A percentile compares a stretch with the other conserved stretches of the same genome.
phyloP scores from a whole-genome alignment of 208 protist genomes.

The Acanthamoeba quina region DNA sequence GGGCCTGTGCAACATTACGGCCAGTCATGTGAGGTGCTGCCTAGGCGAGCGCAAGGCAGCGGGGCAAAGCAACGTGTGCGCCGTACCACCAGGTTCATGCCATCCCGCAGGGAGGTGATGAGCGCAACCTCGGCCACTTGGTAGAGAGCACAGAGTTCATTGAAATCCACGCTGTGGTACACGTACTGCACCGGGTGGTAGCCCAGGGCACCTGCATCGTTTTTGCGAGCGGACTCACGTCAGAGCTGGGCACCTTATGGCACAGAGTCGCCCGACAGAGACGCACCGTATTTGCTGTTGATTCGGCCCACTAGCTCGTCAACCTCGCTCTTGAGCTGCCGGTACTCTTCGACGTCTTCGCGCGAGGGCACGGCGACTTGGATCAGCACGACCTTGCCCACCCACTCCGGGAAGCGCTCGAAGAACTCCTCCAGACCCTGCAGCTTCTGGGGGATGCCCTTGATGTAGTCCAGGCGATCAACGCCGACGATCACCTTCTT shows the following conservation, averaged over 20 bases:
- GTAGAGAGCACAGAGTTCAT: constrained; percentile 86
- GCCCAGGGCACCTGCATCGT: constrained; percentile 73
- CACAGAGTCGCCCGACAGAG: constrained; percentile 85
- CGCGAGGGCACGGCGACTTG: constrained; percentile 91
- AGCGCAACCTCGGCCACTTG: constrained; percentile 83
- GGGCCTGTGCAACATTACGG: constrained; percentile 1
- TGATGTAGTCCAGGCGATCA: constrained; percentile 89
- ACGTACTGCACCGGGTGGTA: constrained; percentile 87
- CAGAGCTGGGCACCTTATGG: constrained; percentile 88
- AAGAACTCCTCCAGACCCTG: constrained; percentile 86
- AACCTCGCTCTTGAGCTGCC: constrained; percentile 85
- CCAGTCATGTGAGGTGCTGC: too few relatives aligned
- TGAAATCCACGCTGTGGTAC: constrained; percentile 83
- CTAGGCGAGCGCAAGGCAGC: too few relatives aligned
- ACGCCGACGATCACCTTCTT: constrained; percentile 88
- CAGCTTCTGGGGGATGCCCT: constrained; percentile 89
- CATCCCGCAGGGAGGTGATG: constrained; percentile 88
- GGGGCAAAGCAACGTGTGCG: too few relatives aligned
- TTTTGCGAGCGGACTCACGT: not conserved
- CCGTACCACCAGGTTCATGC: constrained; percentile 87
- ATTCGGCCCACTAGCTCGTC: constrained; percentile 90
- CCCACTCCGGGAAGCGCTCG: constrained; percentile 84
- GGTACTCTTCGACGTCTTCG: constrained; percentile 90
- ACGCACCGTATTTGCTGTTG: constrained; percentile 89
- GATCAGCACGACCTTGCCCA: constrained; percentile 85